Conservation (phyloP, 345 rosid species). For the Litchi chinensis region DNA sequence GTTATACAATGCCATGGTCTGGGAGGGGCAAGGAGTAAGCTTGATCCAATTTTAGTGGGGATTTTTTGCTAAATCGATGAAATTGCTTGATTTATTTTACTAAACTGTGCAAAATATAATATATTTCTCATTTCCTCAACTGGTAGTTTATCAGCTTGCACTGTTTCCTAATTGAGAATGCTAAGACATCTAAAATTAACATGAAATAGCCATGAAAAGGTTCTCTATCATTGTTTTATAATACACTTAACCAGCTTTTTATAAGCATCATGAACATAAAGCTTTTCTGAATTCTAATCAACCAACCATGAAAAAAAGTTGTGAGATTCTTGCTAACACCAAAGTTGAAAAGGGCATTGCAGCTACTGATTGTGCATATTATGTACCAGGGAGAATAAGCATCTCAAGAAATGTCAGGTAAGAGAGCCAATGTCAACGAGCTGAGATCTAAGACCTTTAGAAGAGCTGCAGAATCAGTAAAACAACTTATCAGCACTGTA, state of each 20-base stretch:
- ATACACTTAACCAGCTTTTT: background rate
- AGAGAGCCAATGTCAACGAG: background rate
- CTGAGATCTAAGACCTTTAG: background rate
- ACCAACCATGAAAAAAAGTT: background rate
- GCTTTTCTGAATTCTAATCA: background rate
- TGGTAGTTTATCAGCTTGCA: too few species aligned
- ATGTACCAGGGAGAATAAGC: background rate
- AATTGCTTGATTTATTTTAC: background rate
- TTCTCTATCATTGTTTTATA: background rate
- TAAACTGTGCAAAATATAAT: background rate
- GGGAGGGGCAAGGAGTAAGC: background rate
- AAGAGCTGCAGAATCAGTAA: conserved; percentile 13
- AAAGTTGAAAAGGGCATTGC: background rate
- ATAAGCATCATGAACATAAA: background rate
- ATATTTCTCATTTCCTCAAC: background rate
- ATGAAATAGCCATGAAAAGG: background rate
- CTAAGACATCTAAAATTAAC: background rate
- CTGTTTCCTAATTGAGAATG: too few species aligned
- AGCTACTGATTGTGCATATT: background rate
- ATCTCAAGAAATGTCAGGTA: background rate
- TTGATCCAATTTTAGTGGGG: background rate
- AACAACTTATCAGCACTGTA: background rate
- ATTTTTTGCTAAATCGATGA: too few species aligned
- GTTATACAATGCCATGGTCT: background rate
- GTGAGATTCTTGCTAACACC: background rate